phyloP scores from a whole-genome alignment of 1,284 basidiomycete genomes.

The Ganoderma lucidum region DNA sequence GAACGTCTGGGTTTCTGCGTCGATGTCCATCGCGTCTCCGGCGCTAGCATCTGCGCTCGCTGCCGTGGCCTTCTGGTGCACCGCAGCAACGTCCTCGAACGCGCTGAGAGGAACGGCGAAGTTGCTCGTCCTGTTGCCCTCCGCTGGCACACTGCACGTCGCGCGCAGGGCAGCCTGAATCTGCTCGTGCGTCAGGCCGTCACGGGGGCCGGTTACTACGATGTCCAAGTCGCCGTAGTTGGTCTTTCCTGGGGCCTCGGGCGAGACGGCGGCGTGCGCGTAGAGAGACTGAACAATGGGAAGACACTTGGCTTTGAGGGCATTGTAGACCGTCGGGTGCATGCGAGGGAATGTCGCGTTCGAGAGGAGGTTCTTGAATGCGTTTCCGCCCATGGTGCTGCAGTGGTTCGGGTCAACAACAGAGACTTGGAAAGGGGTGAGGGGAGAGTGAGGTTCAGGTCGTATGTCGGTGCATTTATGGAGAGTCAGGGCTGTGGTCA shows the following conservation, averaged over 20 bases:
- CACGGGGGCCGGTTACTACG: slow-evolving; percentile 54
- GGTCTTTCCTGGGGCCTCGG: slow-evolving; percentile 67
- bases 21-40: background rate
- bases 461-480: background rate
- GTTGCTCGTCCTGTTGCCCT: slow-evolving; percentile 65
- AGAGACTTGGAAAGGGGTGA: background rate
- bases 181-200: slow-evolving; percentile 46
- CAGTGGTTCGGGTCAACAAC: background rate
- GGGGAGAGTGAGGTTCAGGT: background rate
- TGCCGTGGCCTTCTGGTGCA: background rate
- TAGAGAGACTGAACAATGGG: slow-evolving; percentile 55
- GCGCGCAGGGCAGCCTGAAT: slow-evolving; percentile 59
- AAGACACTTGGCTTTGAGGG: slow-evolving; percentile 54
- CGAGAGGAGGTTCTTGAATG: slow-evolving; percentile 58
- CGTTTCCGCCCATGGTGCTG: slow-evolving; percentile 68
- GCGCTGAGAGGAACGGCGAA: slow-evolving; percentile 59
- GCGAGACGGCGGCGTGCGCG: slow-evolving; percentile 57
- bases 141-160: slow-evolving; percentile 51
- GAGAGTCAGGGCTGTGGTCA: background rate
- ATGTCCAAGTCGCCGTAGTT: slow-evolving; percentile 76
- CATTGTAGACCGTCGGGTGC: slow-evolving; percentile 56
- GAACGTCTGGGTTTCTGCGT: slow-evolving; percentile 40
- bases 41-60: background rate
- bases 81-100: slow-evolving; percentile 29
- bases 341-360: slow-evolving; percentile 64